Percentiles rank a stretch among this genome's conserved stretches.
These are phyloP conservation scores for Malus asiatica DNA, from an alignment of 306 rosid genomes.

Conservation along the genomic window DNA sequence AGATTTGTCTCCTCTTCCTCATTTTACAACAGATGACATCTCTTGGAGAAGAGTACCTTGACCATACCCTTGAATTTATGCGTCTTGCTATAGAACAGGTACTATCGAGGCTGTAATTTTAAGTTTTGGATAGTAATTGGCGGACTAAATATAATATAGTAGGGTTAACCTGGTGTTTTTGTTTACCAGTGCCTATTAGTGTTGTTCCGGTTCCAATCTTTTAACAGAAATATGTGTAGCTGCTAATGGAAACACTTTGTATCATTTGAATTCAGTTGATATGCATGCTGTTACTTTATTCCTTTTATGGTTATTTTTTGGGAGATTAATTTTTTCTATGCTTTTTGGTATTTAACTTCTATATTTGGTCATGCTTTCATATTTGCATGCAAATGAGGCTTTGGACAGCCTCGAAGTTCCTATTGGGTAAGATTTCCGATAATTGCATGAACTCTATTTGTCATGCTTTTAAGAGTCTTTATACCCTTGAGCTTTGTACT, in stretches of 20 bases:
- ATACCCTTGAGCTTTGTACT: not conserved
- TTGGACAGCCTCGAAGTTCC: constrained; percentile 78
- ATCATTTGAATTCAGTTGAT: not conserved
- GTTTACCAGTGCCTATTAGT: not conserved
- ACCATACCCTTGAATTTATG: constrained; percentile 49
- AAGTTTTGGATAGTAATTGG: not conserved
- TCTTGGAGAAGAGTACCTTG: constrained; percentile 9
- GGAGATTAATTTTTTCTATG: not conserved
- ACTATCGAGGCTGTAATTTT: not conserved
- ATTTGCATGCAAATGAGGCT: constrained; percentile 59
- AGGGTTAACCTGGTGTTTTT: not conserved
- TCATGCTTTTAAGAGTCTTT: not conserved
- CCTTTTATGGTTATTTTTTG: not conserved
- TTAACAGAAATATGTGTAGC: not conserved
- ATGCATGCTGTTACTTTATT: not conserved
- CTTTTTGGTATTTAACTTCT: not conserved
- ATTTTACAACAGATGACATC: constrained; percentile 29
- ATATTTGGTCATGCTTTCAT: not conserved
- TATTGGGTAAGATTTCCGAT: constrained; percentile 53
- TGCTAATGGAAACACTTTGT: not conserved
- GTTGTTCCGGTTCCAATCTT: not conserved
- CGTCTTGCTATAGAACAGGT: constrained; percentile 72
- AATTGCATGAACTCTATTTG: not conserved
- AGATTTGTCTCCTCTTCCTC: not conserved
- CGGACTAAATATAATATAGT: not conserved